Percentiles rank a stretch among this genome's conserved stretches.
Evolutionary conservation across 306 rosid species (phyloP).

Genomic region (Vigna radiata): DNA sequence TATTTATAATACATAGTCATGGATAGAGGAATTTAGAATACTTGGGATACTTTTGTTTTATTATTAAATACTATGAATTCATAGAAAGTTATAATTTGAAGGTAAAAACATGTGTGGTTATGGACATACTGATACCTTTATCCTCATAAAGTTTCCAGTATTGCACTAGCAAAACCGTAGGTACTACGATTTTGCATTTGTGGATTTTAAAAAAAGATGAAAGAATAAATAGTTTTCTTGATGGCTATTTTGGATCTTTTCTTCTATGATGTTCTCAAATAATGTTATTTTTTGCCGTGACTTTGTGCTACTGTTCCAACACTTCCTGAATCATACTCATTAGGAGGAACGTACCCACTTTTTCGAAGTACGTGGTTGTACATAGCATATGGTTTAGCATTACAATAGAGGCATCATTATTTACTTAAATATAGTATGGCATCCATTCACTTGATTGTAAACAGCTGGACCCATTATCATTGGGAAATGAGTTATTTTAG

Average conservation of each 20-base stretch:
- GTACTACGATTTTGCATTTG: neutral
- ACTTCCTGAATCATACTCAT: neutral
- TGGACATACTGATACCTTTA: constrained; percentile 1
- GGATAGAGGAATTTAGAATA: constrained; percentile 2
- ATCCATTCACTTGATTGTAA: constrained; percentile 8
- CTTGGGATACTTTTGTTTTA: constrained; percentile 25
- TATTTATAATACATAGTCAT: constrained; percentile 8
- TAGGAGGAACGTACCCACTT: neutral
- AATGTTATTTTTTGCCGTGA: constrained; percentile 24
- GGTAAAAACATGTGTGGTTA: constrained; percentile 19
- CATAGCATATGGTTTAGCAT: constrained; percentile 26
- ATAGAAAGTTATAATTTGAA: constrained; percentile 15
- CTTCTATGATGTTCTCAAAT: constrained; percentile 18
- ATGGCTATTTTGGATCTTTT: constrained; percentile 8
- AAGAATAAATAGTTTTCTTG: constrained; percentile 21
- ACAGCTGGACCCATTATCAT: neutral
- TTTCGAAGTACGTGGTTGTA: constrained; percentile 8
- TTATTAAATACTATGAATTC: constrained; percentile 20
- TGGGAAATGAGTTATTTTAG: neutral
- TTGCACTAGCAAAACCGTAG: neutral
- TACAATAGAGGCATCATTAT: constrained; percentile 10
- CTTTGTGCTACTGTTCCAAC: constrained; percentile 21
- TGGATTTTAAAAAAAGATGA: neutral
- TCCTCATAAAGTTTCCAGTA: constrained; percentile 20
- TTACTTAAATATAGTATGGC: constrained; percentile 29